Evolutionary conservation across 768 basidiomycete species (phyloP).

Genomic region (Lactarius psammicola): DNA sequence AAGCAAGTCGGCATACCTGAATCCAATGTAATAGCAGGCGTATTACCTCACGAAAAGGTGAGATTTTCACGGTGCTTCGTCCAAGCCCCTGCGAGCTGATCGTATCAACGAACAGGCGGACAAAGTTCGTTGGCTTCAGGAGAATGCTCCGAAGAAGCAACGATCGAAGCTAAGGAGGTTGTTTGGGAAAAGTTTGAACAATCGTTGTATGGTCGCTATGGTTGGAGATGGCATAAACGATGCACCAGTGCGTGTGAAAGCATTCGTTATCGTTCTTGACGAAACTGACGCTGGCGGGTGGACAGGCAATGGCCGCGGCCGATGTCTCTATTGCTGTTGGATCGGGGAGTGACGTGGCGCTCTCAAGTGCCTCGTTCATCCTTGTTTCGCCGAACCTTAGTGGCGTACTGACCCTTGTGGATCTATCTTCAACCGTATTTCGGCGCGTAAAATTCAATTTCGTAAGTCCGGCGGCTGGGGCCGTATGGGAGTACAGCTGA

Average conservation of each 20-base stretch:
- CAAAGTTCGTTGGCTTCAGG: constrained; percentile 58
- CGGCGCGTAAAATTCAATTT: constrained; percentile 74
- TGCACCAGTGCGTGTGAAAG: constrained; percentile 43
- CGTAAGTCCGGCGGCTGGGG: constrained; percentile 39
- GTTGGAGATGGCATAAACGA: constrained; percentile 66
- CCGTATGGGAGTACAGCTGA: constrained; percentile 5
- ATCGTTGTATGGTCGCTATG: constrained; percentile 52
- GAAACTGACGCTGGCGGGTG: constrained; percentile 22
- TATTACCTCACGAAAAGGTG: constrained; percentile 80
- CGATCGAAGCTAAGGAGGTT: constrained; percentile 34
- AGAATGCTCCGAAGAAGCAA: constrained; percentile 39
- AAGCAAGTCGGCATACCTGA: constrained; percentile 60
- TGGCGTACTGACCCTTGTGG: constrained; percentile 56
- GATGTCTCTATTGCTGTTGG: constrained; percentile 62
- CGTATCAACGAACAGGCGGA: constrained; percentile 42
- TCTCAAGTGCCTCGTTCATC: constrained; percentile 79
- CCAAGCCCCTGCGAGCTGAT: constrained; percentile 24
- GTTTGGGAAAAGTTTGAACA: constrained; percentile 32
- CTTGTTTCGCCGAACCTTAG: constrained; percentile 66
- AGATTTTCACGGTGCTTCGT: constrained; percentile 13
- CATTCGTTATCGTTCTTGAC: not conserved
- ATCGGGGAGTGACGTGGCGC: constrained; percentile 71
- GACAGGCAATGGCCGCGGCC: constrained; percentile 53
- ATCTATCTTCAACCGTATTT: constrained; percentile 66
- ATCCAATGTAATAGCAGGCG: constrained; percentile 73